These are phyloP conservation scores for Xylaria sp. DNA, from an alignment of 2,329 filamentous ascomycete genomes.

Conservation along the genomic window DNA sequence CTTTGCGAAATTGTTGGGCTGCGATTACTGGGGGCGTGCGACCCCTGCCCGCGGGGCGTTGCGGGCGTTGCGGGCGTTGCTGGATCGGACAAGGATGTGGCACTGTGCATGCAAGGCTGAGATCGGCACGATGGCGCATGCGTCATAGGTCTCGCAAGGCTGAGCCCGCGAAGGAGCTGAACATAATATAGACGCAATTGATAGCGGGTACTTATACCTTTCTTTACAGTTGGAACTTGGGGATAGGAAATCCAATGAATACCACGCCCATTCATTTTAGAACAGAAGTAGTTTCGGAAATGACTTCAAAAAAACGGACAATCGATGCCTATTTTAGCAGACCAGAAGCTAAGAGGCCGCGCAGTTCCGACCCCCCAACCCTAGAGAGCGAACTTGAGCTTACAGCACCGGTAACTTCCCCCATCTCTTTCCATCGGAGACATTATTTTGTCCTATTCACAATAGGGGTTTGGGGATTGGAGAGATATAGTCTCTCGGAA, in stretches of 20 bases:
- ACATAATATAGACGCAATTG: background rate
- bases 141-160: slow-evolving; percentile 35
- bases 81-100: background rate
- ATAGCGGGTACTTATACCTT: background rate
- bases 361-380: slow-evolving; percentile 38
- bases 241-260: too few species aligned
- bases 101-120: slow-evolving; percentile 32
- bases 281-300: background rate
- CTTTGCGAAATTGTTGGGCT: slow-evolving; percentile 7
- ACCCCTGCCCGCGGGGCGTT: slow-evolving; percentile 6
- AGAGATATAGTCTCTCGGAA: background rate
- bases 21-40: slow-evolving; percentile 1
- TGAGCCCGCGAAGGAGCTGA: slow-evolving; percentile 9
- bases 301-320: slow-evolving; percentile 61
- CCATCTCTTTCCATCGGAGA: background rate
- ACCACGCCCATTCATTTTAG: too few species aligned
- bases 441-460: background rate
- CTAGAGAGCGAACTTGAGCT: slow-evolving; percentile 13
- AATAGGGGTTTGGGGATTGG: background rate
- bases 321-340: slow-evolving; percentile 70
- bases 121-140: slow-evolving; percentile 21
- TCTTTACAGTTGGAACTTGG: background rate
- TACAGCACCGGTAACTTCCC: background rate
- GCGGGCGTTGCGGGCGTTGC: background rate
- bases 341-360: slow-evolving; percentile 49